Percentiles rank a stretch among this genome's conserved stretches.
Evolutionary conservation across 1,139 yeast species (phyloP).

Genomic region (Suhomyces maxii): DNA sequence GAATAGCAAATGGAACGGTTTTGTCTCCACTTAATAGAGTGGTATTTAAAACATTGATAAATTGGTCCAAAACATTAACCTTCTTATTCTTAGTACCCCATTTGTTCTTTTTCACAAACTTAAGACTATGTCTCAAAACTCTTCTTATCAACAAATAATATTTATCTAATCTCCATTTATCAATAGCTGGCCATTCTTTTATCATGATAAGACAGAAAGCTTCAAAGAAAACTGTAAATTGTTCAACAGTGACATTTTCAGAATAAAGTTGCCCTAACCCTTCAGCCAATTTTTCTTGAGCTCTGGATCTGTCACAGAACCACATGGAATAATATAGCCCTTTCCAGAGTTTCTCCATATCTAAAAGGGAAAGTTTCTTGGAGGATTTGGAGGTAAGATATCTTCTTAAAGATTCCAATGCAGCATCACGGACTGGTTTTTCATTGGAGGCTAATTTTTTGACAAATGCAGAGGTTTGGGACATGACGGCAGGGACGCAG

Average conservation of each 20-base stretch:
- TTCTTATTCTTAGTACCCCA: constrained; percentile 48
- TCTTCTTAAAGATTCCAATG: constrained; percentile 64
- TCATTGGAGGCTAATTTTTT: constrained; percentile 85
- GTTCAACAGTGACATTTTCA: constrained; percentile 40
- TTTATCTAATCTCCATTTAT: constrained; percentile 86
- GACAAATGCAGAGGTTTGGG: constrained; percentile 51
- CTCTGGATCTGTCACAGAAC: constrained; percentile 91
- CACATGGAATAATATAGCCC: constrained; percentile 93
- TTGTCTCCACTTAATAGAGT: constrained; percentile 53
- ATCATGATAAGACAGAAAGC: constrained; percentile 84
- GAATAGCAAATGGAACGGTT: constrained; percentile 70
- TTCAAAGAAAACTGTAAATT: constrained; percentile 54
- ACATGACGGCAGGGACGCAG: constrained; percentile 17
- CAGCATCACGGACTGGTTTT: constrained; percentile 71
- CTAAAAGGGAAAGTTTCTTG: constrained; percentile 37
- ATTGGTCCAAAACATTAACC: constrained; percentile 44
- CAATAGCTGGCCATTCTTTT: constrained; percentile 83
- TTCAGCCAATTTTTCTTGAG: constrained; percentile 82
- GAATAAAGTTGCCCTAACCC: constrained; percentile 65
- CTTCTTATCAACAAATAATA: constrained; percentile 79
- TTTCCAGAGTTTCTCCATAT: constrained; percentile 86
- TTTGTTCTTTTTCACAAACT: constrained; percentile 49
- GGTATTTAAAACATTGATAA: constrained; percentile 41
- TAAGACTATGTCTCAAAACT: constrained; percentile 65
- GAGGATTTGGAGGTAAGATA: constrained; percentile 48